These are phyloP conservation scores for Phytophthora syringae DNA, from an alignment of 352 stramenopile genomes.

Conservation along the genomic window DNA sequence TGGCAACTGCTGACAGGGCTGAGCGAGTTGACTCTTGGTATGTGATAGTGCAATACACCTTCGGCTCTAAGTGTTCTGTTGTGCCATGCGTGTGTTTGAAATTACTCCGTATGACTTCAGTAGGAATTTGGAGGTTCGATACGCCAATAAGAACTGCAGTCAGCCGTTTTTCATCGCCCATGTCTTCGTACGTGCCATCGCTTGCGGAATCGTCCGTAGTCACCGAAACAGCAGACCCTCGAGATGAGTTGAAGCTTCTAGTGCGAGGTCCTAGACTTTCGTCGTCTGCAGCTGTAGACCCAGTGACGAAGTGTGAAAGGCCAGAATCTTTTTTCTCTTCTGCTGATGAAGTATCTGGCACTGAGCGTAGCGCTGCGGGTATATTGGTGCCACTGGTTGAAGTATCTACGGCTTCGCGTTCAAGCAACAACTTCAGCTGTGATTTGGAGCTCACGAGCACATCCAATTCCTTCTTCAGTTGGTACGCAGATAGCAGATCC, in stretches of 20 bases:
- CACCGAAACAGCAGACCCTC: conserved; percentile 50
- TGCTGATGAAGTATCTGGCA: conserved; percentile 18
- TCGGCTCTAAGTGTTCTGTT: conserved; percentile 49
- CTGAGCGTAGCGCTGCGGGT: conserved; percentile 26
- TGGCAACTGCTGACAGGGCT: conserved; percentile 70
- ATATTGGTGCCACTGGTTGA: conserved; percentile 56
- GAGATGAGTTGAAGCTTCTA: conserved; percentile 29
- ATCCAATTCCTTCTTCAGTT: conserved; percentile 61
- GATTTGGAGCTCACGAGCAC: conserved; percentile 69
- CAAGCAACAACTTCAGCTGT: conserved; percentile 70
- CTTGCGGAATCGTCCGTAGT: conserved; percentile 73
- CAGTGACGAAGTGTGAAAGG: conserved; percentile 32
- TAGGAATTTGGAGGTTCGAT: conserved; percentile 69
- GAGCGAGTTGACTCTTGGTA: conserved; percentile 81
- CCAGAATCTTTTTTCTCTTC: conserved; percentile 40
- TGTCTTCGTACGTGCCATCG: conserved; percentile 67
- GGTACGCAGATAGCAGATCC: conserved; percentile 44
- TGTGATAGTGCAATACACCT: conserved; percentile 86
- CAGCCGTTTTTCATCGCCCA: conserved; percentile 71
- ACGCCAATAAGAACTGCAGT: conserved; percentile 80
- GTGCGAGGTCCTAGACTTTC: conserved; percentile 22
- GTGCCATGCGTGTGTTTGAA: conserved; percentile 41
- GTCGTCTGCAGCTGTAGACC: conserved; percentile 16
- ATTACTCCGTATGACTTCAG: conserved; percentile 42
- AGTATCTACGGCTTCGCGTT: conserved; percentile 77